Percentiles rank a stretch among this genome's conserved stretches.
These are phyloP conservation scores for Penicillium olsonii DNA, from an alignment of 2,329 filamentous ascomycete genomes.

Conservation along the genomic window DNA sequence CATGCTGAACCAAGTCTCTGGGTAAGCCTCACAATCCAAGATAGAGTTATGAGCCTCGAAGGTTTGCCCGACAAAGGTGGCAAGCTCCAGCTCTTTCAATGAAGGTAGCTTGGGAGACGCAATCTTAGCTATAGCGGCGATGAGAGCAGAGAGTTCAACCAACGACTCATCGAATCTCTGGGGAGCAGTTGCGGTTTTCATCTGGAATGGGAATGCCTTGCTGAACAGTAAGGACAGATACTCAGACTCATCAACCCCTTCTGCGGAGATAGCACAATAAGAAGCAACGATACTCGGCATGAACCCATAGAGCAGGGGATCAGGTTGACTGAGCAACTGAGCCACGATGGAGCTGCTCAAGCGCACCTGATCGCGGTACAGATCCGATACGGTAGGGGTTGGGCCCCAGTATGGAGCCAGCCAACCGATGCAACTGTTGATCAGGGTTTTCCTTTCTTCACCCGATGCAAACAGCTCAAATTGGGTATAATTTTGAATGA, in stretches of 20 bases:
- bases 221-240: slow-evolving; percentile 86
- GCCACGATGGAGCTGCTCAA: slow-evolving; percentile 91
- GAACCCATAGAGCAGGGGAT: slow-evolving; percentile 81
- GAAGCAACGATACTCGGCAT: slow-evolving; percentile 90
- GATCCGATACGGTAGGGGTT: slow-evolving; percentile 69
- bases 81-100: slow-evolving; percentile 75
- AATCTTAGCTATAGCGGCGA: slow-evolving; percentile 78
- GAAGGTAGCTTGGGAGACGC: slow-evolving; percentile 73
- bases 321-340: slow-evolving; percentile 76
- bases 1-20: slow-evolving; percentile 84
- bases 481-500: slow-evolving; percentile 88
- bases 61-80: slow-evolving; percentile 72
- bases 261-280: slow-evolving; percentile 73
- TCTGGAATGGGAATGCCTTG: slow-evolving; percentile 83
- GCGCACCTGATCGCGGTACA: slow-evolving; percentile 90
- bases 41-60: slow-evolving; percentile 88
- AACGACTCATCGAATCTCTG: slow-evolving; percentile 80
- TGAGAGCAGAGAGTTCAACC: slow-evolving; percentile 82
- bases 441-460: slow-evolving; percentile 71
- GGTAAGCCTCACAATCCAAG: slow-evolving; percentile 85
- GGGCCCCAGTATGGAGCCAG: slow-evolving; percentile 91
- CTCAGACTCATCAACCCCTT: slow-evolving; percentile 59
- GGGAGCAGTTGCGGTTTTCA: slow-evolving; percentile 62
- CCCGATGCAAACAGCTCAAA: slow-evolving; percentile 78
- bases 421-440: slow-evolving; percentile 84